phyloP scores from a whole-genome alignment of 768 basidiomycete species.

The Mycena olivaceomarginata region DNA sequence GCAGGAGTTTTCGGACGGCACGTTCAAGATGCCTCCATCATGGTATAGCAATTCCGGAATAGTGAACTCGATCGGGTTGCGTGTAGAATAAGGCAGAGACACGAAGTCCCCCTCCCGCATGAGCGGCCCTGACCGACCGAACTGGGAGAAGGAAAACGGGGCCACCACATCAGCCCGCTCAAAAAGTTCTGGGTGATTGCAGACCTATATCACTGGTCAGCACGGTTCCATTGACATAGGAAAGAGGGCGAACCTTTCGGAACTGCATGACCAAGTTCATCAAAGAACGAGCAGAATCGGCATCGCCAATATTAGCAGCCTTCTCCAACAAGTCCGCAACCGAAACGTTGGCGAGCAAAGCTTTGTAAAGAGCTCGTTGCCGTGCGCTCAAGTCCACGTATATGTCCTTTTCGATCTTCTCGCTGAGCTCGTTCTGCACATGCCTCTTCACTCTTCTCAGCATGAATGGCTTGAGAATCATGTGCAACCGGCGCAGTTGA shows the following conservation, averaged over 20 bases:
- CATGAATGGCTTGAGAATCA: slow-evolving; percentile 99
- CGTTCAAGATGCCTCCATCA: slow-evolving; percentile 83
- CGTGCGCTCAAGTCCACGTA: slow-evolving; percentile 96
- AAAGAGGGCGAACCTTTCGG: slow-evolving; percentile 81
- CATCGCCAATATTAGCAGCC: slow-evolving; percentile 93
- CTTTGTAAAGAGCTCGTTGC: slow-evolving; percentile 93
- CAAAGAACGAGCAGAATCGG: slow-evolving; percentile 92
- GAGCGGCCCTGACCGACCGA: slow-evolving; percentile 88
- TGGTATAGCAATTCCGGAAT: slow-evolving; percentile 87
- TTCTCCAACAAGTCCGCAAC: slow-evolving; percentile 95
- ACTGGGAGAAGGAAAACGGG: slow-evolving; percentile 92
- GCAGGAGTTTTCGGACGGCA: slow-evolving; percentile 74
- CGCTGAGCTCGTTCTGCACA: slow-evolving; percentile 99
- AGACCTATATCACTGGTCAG: slow-evolving; percentile 73
- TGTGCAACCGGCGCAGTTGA: slow-evolving; percentile 95
- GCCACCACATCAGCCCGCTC: slow-evolving; percentile 97
- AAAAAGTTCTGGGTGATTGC: slow-evolving; percentile 99
- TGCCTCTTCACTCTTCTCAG: slow-evolving; percentile 96
- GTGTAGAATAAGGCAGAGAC: slow-evolving; percentile 88
- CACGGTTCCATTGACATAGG: slow-evolving; percentile 1
- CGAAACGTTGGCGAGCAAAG: slow-evolving; percentile 93
- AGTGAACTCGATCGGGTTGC: slow-evolving; percentile 88
- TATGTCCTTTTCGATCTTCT: slow-evolving; percentile 99
- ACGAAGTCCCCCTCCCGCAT: slow-evolving; percentile 92
- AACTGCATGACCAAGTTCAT: slow-evolving; percentile 99